Conservation (phyloP, 1,284 basidiomycete species). For the Xerocomus amazonicus region DNA sequence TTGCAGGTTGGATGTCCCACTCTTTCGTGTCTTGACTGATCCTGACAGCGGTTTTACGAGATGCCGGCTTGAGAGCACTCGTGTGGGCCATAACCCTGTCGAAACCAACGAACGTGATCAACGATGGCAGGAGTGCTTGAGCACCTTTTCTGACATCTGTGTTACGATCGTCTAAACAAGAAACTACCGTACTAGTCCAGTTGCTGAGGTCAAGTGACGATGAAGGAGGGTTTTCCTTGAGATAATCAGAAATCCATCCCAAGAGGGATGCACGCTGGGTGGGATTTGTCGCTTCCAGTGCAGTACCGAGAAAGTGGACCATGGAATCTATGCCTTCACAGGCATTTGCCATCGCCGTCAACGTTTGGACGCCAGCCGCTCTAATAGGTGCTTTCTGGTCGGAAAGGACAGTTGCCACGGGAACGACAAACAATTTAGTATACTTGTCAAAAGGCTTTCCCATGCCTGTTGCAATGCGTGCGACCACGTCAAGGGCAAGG, state of each 20-base stretch:
- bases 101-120: constrained; percentile 79
- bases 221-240: constrained; percentile 61
- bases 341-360: constrained; percentile 83
- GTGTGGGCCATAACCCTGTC: constrained; percentile 88
- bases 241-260: constrained; percentile 82
- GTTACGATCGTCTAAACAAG: constrained; percentile 88
- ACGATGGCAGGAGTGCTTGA: constrained; percentile 73
- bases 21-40: constrained; percentile 79
- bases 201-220: constrained; percentile 69
- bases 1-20: constrained; percentile 29
- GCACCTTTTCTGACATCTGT: constrained; percentile 92
- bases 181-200: constrained; percentile 71
- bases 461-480: constrained; percentile 90
- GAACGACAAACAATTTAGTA: constrained; percentile 69
- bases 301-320: constrained; percentile 73
- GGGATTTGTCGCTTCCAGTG: constrained; percentile 86
- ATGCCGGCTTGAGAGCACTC: constrained; percentile 87
- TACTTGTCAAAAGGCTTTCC: constrained; percentile 94
- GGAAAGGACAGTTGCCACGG: constrained; percentile 82
- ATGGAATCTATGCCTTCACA: constrained; percentile 84
- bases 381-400: constrained; percentile 93
- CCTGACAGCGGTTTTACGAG: constrained; percentile 79
- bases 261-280: constrained; percentile 82
- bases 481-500: constrained; percentile 87
- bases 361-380: constrained; percentile 70